These are phyloP conservation scores for Westerdykella aurantiaca DNA, from an alignment of 2,329 filamentous ascomycete species.

Conservation along the genomic window DNA sequence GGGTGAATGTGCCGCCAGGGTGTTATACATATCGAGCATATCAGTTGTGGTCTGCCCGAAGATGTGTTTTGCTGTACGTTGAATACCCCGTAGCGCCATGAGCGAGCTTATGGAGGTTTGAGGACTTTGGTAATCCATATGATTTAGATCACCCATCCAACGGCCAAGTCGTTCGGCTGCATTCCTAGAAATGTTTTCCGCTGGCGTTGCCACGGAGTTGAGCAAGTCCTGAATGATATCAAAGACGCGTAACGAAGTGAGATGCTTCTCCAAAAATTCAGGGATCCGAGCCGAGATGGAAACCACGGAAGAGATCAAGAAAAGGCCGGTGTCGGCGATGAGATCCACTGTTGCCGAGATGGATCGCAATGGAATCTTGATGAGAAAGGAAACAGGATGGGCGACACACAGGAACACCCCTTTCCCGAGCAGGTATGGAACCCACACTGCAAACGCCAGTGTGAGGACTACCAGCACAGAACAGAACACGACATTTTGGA, in stretches of 20 bases:
- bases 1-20: conserved; percentile 18
- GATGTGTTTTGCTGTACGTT: conserved; percentile 31
- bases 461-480: conserved; percentile 80
- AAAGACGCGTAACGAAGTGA: conserved; percentile 16
- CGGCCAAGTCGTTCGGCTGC: conserved; percentile 33
- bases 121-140: too few relatives aligned
- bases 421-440: conserved; percentile 89
- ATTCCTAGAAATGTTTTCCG: conserved; percentile 30
- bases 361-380: conserved; percentile 66
- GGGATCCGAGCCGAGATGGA: too few relatives aligned
- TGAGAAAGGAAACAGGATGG: conserved; percentile 62
- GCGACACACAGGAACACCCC: conserved; percentile 72
- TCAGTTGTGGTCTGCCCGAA: conserved; percentile 27
- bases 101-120: conserved; percentile 31
- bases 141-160: background rate
- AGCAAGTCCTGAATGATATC: conserved; percentile 15
- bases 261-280: conserved; percentile 15
- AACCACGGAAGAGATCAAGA: too few relatives aligned
- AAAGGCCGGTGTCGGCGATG: conserved; percentile 60
- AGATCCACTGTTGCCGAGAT: conserved; percentile 71
- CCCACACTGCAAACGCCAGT: conserved; percentile 76
- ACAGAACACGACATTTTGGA: conserved; percentile 95
- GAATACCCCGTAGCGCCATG: conserved; percentile 33
- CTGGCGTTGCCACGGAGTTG: conserved; percentile 20
- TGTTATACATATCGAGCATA: conserved; percentile 20